Percentiles rank a stretch among this genome's conserved stretches.
phyloP scores from a whole-genome alignment of 202 grass and related monocot species.

The Eragrostis tef region DNA sequence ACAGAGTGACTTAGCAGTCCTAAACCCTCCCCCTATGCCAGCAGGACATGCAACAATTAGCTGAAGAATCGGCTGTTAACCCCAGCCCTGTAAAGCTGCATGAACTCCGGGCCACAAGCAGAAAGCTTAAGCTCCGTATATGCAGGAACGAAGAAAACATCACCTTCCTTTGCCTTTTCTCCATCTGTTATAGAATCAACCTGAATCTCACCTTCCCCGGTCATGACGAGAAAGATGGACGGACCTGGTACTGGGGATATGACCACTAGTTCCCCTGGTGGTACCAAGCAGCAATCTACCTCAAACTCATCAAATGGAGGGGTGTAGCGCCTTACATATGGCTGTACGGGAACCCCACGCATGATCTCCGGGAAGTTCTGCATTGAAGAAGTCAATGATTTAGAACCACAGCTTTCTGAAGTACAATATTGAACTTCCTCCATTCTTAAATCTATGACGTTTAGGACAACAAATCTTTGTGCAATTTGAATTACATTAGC shows the following conservation, averaged over 20 bases:
- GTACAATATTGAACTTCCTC: neutral
- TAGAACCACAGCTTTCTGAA: slow-evolving; percentile 4
- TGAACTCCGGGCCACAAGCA: slow-evolving; percentile 31
- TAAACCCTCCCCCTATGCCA: neutral
- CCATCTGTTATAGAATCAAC: slow-evolving; percentile 36
- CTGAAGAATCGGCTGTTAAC: slow-evolving; percentile 69
- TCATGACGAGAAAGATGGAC: slow-evolving; percentile 76
- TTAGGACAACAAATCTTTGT: too few relatives aligned
- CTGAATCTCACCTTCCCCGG: slow-evolving; percentile 56
- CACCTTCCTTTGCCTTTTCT: slow-evolving; percentile 64
- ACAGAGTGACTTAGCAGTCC: neutral
- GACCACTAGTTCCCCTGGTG: slow-evolving; percentile 45
- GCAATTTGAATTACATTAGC: too few relatives aligned
- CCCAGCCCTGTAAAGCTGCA: slow-evolving; percentile 61
- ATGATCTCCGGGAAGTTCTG: slow-evolving; percentile 78
- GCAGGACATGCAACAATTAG: slow-evolving; percentile 35
- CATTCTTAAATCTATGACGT: too few relatives aligned
- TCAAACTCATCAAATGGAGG: slow-evolving; percentile 88
- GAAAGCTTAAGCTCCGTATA: slow-evolving; percentile 59
- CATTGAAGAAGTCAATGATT: slow-evolving; percentile 9
- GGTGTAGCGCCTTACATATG: slow-evolving; percentile 72
- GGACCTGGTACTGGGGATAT: slow-evolving; percentile 61
- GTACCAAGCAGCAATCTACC: slow-evolving; percentile 65
- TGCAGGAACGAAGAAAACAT: slow-evolving; percentile 74
- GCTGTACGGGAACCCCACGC: slow-evolving; percentile 55